Evolutionary conservation across 2,329 filamentous ascomycete species (phyloP), one percentile per base, ranked within the genome.

Genomic region (Knufia petricola): DNA sequence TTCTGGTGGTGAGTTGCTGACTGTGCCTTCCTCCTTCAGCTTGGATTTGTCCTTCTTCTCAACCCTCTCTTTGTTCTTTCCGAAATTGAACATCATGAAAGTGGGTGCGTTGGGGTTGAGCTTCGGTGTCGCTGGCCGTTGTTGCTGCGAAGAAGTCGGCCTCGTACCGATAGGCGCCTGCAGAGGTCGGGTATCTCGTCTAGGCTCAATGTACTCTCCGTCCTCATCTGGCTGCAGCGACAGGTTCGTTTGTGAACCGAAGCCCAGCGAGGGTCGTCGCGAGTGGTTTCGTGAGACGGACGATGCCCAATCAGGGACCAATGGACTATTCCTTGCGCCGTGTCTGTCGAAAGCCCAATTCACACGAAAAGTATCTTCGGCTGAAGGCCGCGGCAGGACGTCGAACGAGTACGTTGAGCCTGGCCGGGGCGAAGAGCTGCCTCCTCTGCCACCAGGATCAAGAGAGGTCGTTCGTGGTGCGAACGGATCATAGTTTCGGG

Each of bases 61-160:
- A 46, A 69, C 68, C 57, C 69, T 73, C 48, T 67, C 68, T 51
- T 69, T 64, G 46, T 67, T 69, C 56, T 66, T 67, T 58, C 81
- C 78, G 50, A 92, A 78, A 30, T 34, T 19, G 31, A 81, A 76
- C 8, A 76, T 82, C 66, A 84, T 90, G 63, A 96, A 96, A 1
- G 84, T 86, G 7, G 89, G 89, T 0, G 90, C 92, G 4, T 86
- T 79, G 6, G 92, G 92, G 59, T 98, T 96, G 23, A 96, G 74
- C 58, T 76, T 75, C 40, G 79, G 59, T 66, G 81, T 70, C 34
- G 72, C 61, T 46, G 68, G 57, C 59, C 64, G 63, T 46, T 67
- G 68, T 60, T 64, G 63, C 44, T 67, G 69, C 60, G 73, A 71
- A 40, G 72, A 70, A 59, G 76, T 64, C 64, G 84, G 87, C 2